Evolutionary conservation across 2,329 filamentous ascomycete genomes (phyloP).

Genomic region (Penicillium sp.): DNA sequence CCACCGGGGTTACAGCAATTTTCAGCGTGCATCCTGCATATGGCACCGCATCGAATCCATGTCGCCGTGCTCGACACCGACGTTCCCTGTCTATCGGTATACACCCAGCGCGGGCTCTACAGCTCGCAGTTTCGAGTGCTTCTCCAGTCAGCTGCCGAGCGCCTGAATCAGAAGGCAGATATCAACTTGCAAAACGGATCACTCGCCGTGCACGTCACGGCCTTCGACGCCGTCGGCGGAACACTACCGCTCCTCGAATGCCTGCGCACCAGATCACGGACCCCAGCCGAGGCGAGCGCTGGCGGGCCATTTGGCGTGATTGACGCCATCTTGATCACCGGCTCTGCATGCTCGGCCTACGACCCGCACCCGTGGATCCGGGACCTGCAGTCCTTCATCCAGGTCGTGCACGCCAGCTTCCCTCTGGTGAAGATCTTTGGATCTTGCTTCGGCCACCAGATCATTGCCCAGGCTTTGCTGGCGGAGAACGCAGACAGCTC

Average conservation of each 20-base stretch:
- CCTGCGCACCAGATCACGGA: constrained; percentile 18
- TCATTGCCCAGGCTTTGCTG: constrained; percentile 31
- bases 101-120: constrained; percentile 34
- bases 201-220: constrained; percentile 29
- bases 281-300: constrained; percentile 6
- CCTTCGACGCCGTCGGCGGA: constrained; percentile 35
- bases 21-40: constrained; percentile 7
- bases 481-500: neutral
- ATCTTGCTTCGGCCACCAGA: constrained; percentile 36
- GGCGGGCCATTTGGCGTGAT: constrained; percentile 17
- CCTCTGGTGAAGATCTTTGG: constrained; percentile 33
- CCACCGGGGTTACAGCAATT: too few species aligned
- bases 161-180: constrained; percentile 21
- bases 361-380: constrained; percentile 27
- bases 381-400: constrained; percentile 23
- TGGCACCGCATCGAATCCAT: constrained; percentile 28
- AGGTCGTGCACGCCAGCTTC: constrained; percentile 23
- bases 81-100: constrained; percentile 34
- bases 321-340: constrained; percentile 33
- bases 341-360: constrained; percentile 27
- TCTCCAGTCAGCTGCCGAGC: constrained; percentile 31
- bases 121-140: constrained; percentile 37
- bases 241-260: constrained; percentile 25
- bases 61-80: constrained; percentile 39
- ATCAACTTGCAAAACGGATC: constrained; percentile 5